Conservation (phyloP, 495 filamentous ascomycete genomes). For the Xylaria sp. region DNA sequence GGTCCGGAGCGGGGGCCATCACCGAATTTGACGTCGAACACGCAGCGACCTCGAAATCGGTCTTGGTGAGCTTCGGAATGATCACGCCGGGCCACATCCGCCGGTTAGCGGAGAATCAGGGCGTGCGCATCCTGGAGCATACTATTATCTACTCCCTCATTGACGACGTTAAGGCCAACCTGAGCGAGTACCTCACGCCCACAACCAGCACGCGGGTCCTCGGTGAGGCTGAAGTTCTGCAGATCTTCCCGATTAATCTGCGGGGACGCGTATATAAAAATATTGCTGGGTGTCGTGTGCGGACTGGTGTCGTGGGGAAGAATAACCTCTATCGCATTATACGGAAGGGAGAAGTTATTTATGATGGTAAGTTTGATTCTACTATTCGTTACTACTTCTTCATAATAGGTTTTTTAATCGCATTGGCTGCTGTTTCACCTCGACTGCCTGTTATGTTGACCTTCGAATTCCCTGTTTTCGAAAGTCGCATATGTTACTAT, state of each 20-base stretch:
- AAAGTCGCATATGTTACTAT: not conserved
- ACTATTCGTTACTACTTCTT: not conserved
- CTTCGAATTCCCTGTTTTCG: slow-evolving; percentile 6
- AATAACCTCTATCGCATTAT: slow-evolving; percentile 72
- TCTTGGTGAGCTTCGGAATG: slow-evolving; percentile 88
- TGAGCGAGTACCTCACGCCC: slow-evolving; percentile 73
- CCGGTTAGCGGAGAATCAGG: slow-evolving; percentile 68
- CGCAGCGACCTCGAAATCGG: slow-evolving; percentile 71
- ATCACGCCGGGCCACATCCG: slow-evolving; percentile 70
- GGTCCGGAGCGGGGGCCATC: slow-evolving; percentile 77
- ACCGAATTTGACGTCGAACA: slow-evolving; percentile 90
- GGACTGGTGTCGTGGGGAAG: slow-evolving; percentile 74
- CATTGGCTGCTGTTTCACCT: too few species aligned
- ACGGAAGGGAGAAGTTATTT: slow-evolving; percentile 70
- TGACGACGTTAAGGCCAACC: slow-evolving; percentile 74
- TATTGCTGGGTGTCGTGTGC: slow-evolving; percentile 87
- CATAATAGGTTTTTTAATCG: not conserved
- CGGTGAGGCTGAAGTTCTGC: slow-evolving; percentile 86
- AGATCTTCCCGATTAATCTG: slow-evolving; percentile 83
- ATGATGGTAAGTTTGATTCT: slow-evolving; percentile 69
- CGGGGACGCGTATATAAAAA: slow-evolving; percentile 70
- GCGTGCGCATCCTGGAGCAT: slow-evolving; percentile 81
- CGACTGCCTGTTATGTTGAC: not conserved
- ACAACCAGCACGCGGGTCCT: slow-evolving; percentile 69
- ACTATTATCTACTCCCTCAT: slow-evolving; percentile 92